Conservation (phyloP, 108 stramenopile species). For the Pseudonitzschia delicatissima region DNA sequence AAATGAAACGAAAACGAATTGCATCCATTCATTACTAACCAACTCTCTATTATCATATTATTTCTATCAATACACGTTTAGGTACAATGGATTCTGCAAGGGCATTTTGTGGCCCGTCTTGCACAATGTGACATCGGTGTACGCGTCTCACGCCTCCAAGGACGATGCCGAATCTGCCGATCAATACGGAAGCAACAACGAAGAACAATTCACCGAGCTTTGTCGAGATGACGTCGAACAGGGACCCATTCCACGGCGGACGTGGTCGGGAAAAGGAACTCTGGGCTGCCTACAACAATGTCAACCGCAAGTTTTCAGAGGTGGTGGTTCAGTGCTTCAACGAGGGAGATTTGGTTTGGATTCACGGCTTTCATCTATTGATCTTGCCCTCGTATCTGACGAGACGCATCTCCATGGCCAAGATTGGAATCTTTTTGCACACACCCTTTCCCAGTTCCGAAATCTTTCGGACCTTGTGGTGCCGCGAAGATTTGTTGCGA, state of each 20-base stretch:
- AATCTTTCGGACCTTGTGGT: constrained; percentile 93
- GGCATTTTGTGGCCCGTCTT: constrained; percentile 94
- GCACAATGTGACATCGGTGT: constrained; percentile 92
- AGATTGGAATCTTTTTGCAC: constrained; percentile 95
- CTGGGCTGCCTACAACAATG: constrained; percentile 87
- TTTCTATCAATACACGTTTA: background rate
- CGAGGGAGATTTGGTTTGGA: constrained; percentile 95
- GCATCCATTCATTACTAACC: background rate
- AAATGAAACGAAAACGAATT: background rate
- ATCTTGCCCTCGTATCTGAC: constrained; percentile 94
- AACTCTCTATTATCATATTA: background rate
- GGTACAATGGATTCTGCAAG: constrained; percentile 97
- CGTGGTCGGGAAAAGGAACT: constrained; percentile 80
- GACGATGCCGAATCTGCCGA: background rate
- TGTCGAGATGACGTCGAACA: constrained; percentile 75
- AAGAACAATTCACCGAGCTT: constrained; percentile 66
- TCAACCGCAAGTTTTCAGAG: constrained; percentile 91
- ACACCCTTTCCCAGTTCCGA: constrained; percentile 98
- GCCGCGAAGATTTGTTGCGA: constrained; percentile 90
- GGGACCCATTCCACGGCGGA: constrained; percentile 84
- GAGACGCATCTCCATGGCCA: constrained; percentile 82
- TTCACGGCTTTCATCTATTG: constrained; percentile 97
- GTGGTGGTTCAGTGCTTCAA: constrained; percentile 81
- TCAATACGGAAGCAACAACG: constrained; percentile 19
- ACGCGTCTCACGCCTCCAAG: constrained; percentile 45